phyloP scores from a whole-genome alignment of 495 filamentous ascomycete species.

The Hypoxylon fragiforme region DNA sequence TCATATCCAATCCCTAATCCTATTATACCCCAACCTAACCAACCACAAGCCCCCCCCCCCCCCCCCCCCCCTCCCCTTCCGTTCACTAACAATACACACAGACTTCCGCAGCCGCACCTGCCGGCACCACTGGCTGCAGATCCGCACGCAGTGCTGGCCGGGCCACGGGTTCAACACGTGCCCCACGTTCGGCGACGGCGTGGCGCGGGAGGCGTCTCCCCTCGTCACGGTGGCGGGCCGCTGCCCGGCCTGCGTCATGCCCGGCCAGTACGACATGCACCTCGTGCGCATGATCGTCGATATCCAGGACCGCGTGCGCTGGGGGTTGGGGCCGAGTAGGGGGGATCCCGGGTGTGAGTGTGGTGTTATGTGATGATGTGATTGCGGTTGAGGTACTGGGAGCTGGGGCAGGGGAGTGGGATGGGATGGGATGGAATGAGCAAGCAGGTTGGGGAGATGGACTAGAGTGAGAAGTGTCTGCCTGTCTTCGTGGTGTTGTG shows the following conservation, averaged over 20 bases:
- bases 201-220: slow-evolving; percentile 27
- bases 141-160: slow-evolving; percentile 39
- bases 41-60: neutral
- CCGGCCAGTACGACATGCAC: slow-evolving; percentile 43
- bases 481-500: too few species aligned
- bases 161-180: slow-evolving; percentile 45
- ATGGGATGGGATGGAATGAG: neutral
- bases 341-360: slow-evolving; percentile 35
- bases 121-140: slow-evolving; percentile 44
- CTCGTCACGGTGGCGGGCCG: slow-evolving; percentile 10
- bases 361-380: neutral
- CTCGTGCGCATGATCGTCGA: slow-evolving; percentile 38
- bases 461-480: too few species aligned
- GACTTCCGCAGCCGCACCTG: slow-evolving; percentile 44
- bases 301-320: slow-evolving; percentile 35
- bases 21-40: too few species aligned
- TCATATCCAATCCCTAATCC: too few species aligned
- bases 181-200: slow-evolving; percentile 33
- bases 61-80: neutral
- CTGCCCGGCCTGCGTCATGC: slow-evolving; percentile 32
- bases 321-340: slow-evolving; percentile 44
- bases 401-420: neutral
- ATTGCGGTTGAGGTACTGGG: neutral
- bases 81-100: slow-evolving; percentile 3
- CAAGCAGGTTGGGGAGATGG: neutral